phyloP scores from a whole-genome alignment of 441 rosid species.

The Populus hybrid region DNA sequence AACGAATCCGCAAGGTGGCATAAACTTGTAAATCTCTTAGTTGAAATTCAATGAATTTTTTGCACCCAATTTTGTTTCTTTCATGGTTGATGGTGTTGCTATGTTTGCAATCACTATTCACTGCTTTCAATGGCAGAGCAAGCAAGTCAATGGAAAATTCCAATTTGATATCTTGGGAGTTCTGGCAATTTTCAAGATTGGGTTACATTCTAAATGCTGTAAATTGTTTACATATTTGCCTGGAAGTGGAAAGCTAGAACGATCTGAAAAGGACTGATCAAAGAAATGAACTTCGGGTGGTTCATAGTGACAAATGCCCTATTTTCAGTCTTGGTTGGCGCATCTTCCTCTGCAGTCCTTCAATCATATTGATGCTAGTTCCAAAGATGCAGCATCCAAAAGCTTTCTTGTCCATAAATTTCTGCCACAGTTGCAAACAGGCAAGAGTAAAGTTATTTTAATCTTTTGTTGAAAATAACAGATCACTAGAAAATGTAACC shows the following conservation, averaged over 20 bases:
- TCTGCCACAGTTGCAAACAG: constrained; percentile 51
- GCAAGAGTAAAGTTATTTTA: constrained; percentile 21
- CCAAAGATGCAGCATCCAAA: constrained; percentile 54
- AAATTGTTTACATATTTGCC: constrained; percentile 17
- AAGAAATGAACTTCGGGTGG: constrained; percentile 1
- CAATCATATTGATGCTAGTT: constrained; percentile 46
- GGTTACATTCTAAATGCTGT: constrained; percentile 16
- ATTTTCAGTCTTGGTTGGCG: constrained; percentile 47
- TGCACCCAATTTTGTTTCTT: constrained; percentile 3
- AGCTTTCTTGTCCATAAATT: constrained; percentile 38
- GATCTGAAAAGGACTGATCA: constrained; percentile 9
- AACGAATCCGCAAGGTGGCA: constrained; percentile 47
- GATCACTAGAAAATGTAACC: constrained; percentile 4
- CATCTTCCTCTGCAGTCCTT: constrained; percentile 53
- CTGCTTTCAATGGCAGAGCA: constrained; percentile 8
- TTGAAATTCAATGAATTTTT: constrained; percentile 16
- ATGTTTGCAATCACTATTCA: not conserved
- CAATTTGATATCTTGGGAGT: constrained; percentile 6
- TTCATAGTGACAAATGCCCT: constrained; percentile 15
- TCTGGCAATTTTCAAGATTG: constrained; percentile 21
- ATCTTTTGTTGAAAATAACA: constrained; percentile 5
- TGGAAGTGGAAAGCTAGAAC: constrained; percentile 17
- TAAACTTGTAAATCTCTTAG: constrained; percentile 43
- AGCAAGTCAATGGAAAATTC: constrained; percentile 4
- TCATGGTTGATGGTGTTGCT: constrained; percentile 9